Conservation (phyloP, 306 rosid genomes). For the Acacia confusa region DNA sequence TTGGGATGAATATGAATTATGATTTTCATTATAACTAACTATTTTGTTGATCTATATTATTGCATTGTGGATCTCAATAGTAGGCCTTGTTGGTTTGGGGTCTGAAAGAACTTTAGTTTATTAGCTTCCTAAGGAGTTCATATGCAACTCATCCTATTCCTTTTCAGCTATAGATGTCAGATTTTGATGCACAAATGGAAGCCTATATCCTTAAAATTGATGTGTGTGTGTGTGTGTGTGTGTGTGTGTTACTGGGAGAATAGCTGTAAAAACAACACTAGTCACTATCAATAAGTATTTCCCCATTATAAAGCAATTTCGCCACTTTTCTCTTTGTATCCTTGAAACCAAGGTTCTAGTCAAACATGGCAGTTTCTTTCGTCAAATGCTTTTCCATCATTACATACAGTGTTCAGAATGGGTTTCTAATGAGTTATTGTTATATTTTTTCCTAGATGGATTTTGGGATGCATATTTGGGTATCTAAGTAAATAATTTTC, state of each 20-base stretch:
- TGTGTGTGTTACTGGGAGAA: background rate
- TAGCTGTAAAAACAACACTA: background rate
- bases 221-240: background rate
- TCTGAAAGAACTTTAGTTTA: background rate
- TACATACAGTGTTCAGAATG: background rate
- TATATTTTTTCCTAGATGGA: background rate
- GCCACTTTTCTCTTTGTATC: background rate
- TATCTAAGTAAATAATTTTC: background rate
- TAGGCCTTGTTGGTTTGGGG: background rate
- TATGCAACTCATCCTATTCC: background rate
- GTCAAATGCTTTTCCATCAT: background rate
- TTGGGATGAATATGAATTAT: background rate
- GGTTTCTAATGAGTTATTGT: background rate
- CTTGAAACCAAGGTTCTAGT: background rate
- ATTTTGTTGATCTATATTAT: background rate
- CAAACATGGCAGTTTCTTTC: background rate
- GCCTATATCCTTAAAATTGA: background rate
- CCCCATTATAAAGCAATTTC: background rate
- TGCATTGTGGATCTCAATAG: background rate
- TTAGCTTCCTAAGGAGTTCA: background rate
- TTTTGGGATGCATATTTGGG: background rate
- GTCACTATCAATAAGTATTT: background rate
- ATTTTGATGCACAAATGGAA: background rate
- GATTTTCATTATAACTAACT: slow-evolving; percentile 4
- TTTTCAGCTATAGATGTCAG: background rate